Evolutionary conservation across 805 yeast species (phyloP), one percentile per base, ranked within the genome.

Genomic region (Sugiyamaella valdiviana): DNA sequence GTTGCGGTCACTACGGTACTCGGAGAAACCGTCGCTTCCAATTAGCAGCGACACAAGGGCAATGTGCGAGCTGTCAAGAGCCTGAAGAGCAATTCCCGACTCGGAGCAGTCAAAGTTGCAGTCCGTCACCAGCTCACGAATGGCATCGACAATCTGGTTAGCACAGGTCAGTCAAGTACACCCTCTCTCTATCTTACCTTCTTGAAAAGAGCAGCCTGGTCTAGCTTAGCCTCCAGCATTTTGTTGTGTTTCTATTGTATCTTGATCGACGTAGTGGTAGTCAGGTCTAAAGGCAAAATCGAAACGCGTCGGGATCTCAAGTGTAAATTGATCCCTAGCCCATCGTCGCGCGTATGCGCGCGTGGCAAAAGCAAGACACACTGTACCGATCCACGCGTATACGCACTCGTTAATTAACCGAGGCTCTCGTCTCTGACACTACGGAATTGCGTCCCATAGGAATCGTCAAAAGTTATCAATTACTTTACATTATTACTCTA

Each of bases 91-190:
- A 62, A 93, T 83, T 57, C 99, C 99, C 54, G 81, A 78, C 67
- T 86, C 93, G n/a, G 95, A 80, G 73, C 97, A 93, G 73, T 89
- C 93, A 76, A 93, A 87, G 76, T 93, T 93, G 74, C 97, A 93
- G 60, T 90, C 77, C 62, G 86, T 87, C 54, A 93, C 96, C 63
- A 95, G 83, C 64, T 93, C 99, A 65, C 88, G 86, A 66, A 91
- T 85, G 50, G 98, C 82, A 59, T 93, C 99, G 61, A 90, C 84
- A 63, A 90, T 83, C 77, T 72, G 44, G 16, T 32, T 36, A 20
- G 42, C 32, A 24, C 26, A 23, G 35, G 4, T 6, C 3, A 23
- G 17, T 14, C 21, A 17, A 14, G 17, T 26, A 14, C 32, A 6
- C 38, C 5, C 26, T 14, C 7, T 12, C 15, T 2, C 19, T 6